Conservation (phyloP, 176 grass and related monocot genomes). For the Triticum aestivum region IWGSC_CS_RefSeq_v2.1 NC_057802.1:337954926-337955425, state of each 20-base stretch:
- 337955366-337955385: constrained; percentile 13
- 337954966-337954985: constrained; percentile 87
- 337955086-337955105: constrained; percentile 33
- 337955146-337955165: constrained; percentile 93
- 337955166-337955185: constrained; percentile 73
- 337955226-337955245: constrained; percentile 82
- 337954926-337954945: constrained; percentile 82
- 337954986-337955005: constrained; percentile 93
- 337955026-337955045: constrained; percentile 13
- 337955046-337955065: background rate
- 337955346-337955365: background rate
- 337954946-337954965: constrained; percentile 88
- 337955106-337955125: constrained; percentile 74
- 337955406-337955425: constrained; percentile 12
- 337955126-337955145: constrained; percentile 69
- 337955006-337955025: constrained; percentile 78
- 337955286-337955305: constrained; percentile 60
- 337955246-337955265: constrained; percentile 98
- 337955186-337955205: constrained; percentile 91
- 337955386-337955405: constrained; percentile 19
- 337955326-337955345: background rate
- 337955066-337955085: constrained; percentile 10
- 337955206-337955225: constrained; percentile 68
- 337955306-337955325: constrained; percentile 19
- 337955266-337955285: constrained; percentile 99